Conservation (phyloP, 1,284 basidiomycete genomes). For the Flammula alnicola region DNA sequence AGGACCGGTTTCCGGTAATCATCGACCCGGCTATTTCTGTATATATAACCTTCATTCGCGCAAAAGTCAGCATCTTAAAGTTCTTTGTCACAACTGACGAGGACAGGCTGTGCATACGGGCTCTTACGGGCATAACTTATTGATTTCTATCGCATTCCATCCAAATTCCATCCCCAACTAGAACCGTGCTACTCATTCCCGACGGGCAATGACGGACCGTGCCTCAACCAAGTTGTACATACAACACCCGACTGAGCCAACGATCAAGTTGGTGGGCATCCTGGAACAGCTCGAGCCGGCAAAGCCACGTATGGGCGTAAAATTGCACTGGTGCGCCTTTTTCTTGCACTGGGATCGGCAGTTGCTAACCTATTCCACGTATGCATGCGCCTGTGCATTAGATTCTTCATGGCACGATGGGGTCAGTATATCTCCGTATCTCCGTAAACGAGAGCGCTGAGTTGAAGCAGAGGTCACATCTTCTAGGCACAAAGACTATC, state of each 20-base stretch:
- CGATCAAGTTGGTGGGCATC: constrained; percentile 59
- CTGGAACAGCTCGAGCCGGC: constrained; percentile 63
- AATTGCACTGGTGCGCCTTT: constrained; percentile 66
- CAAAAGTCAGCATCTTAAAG: constrained; percentile 3
- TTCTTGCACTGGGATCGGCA: constrained; percentile 1
- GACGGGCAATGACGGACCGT: constrained; percentile 23
- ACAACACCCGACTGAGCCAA: constrained; percentile 54
- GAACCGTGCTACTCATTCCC: not conserved
- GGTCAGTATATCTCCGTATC: constrained; percentile 49
- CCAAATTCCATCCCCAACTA: not conserved
- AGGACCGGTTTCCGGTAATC: constrained; percentile 15
- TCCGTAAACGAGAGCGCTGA: constrained; percentile 23
- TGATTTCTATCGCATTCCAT: not conserved
- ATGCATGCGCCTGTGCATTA: constrained; percentile 30
- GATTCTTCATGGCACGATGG: constrained; percentile 80
- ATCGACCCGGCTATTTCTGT: constrained; percentile 7
- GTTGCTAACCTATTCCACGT: constrained; percentile 1
- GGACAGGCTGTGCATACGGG: constrained; percentile 7
- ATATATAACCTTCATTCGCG: constrained; percentile 8
- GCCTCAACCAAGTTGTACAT: constrained; percentile 54
- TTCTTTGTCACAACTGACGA: not conserved
- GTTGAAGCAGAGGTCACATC: constrained; percentile 14
- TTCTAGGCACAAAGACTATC: constrained; percentile 79
- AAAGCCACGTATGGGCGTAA: constrained; percentile 56
- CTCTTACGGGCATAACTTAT: constrained; percentile 2